A percentile compares a stretch with the other conserved stretches of the same genome.
phyloP scores from a whole-genome alignment of 495 filamentous ascomycete genomes.

The Recurvomyces mirabilis region DNA sequence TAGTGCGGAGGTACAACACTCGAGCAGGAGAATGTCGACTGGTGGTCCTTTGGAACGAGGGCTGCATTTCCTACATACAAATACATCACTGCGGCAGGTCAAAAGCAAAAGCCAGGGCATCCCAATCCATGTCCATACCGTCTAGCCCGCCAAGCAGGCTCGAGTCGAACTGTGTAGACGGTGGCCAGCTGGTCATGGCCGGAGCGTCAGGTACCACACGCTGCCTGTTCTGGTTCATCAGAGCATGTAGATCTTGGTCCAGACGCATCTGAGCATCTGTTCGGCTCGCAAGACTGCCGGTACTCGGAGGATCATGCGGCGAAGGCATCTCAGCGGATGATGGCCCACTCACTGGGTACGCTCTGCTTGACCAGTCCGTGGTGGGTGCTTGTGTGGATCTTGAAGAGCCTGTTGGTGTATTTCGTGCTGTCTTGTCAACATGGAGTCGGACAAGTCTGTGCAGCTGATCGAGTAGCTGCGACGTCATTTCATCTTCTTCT shows the following conservation, averaged over 20 bases:
- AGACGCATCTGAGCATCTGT: not conserved
- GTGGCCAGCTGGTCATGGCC: not conserved
- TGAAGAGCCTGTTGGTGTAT: not conserved
- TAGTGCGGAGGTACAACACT: too few species aligned
- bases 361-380: not conserved
- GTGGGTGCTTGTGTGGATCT: not conserved
- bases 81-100: slow-evolving; percentile 1
- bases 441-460: not conserved
- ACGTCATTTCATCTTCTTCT: not conserved
- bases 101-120: not conserved
- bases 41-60: too few species aligned
- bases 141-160: not conserved
- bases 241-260: too few species aligned
- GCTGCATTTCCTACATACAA: too few species aligned
- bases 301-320: not conserved
- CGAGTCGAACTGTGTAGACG: not conserved
- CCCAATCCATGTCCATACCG: not conserved
- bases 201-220: not conserved
- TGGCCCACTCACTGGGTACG: too few species aligned
- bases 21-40: too few species aligned
- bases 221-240: too few species aligned
- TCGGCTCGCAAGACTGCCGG: too few species aligned
- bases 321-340: not conserved
- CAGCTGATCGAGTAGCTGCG: not conserved
- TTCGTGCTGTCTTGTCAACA: not conserved